Base-by-base conservation (phyloP, 2,329 filamentous ascomycete genomes). In the Aspergillus calidoustus region DNA sequence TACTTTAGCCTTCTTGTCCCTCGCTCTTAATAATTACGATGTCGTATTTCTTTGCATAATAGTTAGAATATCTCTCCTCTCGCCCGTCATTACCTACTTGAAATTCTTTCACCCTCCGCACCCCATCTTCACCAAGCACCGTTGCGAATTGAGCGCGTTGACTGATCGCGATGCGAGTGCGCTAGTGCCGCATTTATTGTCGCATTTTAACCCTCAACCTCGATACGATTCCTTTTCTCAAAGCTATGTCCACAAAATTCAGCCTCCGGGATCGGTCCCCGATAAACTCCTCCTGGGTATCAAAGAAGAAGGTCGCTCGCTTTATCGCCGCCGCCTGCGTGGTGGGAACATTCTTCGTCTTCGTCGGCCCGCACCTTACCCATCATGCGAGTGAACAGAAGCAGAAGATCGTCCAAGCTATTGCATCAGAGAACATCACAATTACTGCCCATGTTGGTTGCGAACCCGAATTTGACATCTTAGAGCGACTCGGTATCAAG, bases 291-390 rank as follows among this genome's bases (percentile, higher is more conserved):
- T 73, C 73, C 30, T 72, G 70, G 68, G 66, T 73, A 28, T 71
- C 72, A 70, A 75, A 69, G 68, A 76, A 72, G 62, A 74, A 71
- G 57, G 54, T 74, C 9, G 19, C 72, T 43, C 73, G 74, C 9
- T 74, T 73, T 47, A 64, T 68, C 4, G 60, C 74, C 43, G 63
- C 65, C 30, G 64, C 71, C 49, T 59, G 72, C 41, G 53, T 73
- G 23, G 66, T 74, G 38, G 49, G 64, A 38, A 64, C 59, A 15
- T 74, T 76, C 41, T 66, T 69, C 11, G 52, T 64, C 22, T 57
- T 74, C 23, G 64, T 75, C 23, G 73, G 72, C 70, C 73, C 72
- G 3, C 63, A 64, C 0, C 47, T 68, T 38, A 64, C 68, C 17
- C 55, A 58, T n/a, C 34, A 22, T 19, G 30, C 22, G 7, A 23